Conservation (phyloP, 345 rosid species). For the Citrus unshiu region DNA sequence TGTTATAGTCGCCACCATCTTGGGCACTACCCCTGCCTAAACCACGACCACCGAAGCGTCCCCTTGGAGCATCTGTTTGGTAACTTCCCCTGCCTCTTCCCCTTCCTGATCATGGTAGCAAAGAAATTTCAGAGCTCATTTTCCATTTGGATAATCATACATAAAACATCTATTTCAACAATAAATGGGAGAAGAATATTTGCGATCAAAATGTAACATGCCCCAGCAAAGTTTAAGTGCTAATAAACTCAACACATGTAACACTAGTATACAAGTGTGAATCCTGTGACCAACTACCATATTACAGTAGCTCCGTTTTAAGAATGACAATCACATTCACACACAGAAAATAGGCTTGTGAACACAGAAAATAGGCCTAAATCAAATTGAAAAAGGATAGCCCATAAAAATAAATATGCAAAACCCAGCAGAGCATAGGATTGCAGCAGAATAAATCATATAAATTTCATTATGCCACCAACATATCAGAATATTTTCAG, state of each 20-base stretch:
- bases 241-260: background rate
- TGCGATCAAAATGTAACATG: background rate
- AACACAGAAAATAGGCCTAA: background rate
- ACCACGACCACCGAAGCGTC: conserved; percentile 52
- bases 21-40: conserved; percentile 61
- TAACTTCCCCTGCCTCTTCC: conserved; percentile 79
- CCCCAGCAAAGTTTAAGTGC: background rate
- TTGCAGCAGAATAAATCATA: background rate
- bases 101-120: conserved; percentile 40
- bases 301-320: background rate
- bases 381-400: background rate
- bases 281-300: background rate
- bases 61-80: conserved; percentile 65
- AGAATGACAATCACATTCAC: background rate
- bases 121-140: background rate
- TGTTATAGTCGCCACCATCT: conserved; percentile 61
- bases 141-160: background rate
- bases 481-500: background rate
- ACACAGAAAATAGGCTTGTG: background rate
- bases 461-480: background rate
- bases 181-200: background rate
- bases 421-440: background rate
- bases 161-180: background rate
- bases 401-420: background rate
- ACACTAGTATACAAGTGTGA: background rate